Base-by-base conservation (phyloP, 1,284 basidiomycete species). In the Ustilago tritici region DNA sequence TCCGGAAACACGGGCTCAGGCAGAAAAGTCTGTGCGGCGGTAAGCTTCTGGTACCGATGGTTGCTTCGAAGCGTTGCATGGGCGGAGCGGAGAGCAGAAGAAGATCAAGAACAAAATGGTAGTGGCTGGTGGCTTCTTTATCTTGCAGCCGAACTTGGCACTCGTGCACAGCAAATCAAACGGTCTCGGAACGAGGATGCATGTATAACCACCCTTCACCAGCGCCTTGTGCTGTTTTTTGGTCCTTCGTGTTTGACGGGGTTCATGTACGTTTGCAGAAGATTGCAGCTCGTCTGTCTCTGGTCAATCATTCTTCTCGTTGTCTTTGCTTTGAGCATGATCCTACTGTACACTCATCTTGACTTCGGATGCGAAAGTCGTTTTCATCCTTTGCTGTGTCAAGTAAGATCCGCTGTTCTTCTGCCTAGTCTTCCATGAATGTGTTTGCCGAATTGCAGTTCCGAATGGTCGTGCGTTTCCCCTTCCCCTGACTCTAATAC, bases 321-420 rank as follows among this genome's bases (percentile, higher is more conserved):
- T 28, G 23, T 49, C 41, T 49, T 49, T 28, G 23, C 46, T 14
- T 6, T 4, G 46, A 49, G 46, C 46, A 49, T 49, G 46, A 49
- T 31, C 28, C 46, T 8, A 28, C 23, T 28, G 23, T 28, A n/a
- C 46, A 31, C 46, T 49, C 14, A 10, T 49, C 8, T 23, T 49
- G 46, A 40, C 8, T 49, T 49, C 46, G 46, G 46, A 49, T 49
- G 46, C 46, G 19, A 49, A 49, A 11, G 46, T 49, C 4, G 23
- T 49, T 49, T 28, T 49, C 46, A 28, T 12, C 28, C 46, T 19
- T 49, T 9, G 6, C 49, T 32, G 15, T 50, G 43, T 32, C 49
- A 28, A 50, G 31, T 50, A 28, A 50, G 49, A 50, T 50, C 9
- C 28, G 49, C 49, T 56, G 23, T 28, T 28, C 54, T 56, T 36